Evolutionary conservation across 495 filamentous ascomycete species (phyloP), one percentile per base, ranked within the genome.

Genomic region (Penicillium alfredii): DNA sequence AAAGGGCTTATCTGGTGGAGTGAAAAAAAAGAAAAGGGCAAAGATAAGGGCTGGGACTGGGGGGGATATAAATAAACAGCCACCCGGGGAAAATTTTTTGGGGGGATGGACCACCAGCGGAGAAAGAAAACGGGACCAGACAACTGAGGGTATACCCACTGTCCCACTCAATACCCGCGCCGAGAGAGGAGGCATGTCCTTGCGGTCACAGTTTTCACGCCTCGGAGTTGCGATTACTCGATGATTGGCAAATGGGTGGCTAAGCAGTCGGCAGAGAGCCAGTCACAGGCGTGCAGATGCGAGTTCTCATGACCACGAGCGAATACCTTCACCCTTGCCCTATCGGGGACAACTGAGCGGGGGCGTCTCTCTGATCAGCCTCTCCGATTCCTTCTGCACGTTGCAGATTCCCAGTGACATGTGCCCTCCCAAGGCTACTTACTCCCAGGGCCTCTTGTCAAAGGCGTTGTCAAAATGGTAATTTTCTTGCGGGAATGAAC

Each of bases 211-310:
- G n/a, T n/a, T n/a, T n/a, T n/a, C n/a, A n/a, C n/a, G n/a, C n/a
- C n/a, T n/a, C n/a, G n/a, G n/a, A n/a, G 42, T 40, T 43, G 28
- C 39, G 15, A 53, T 53, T 50, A 53, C 50, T 53, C 50, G 50
- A 53, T 53, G 8, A 38, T 44, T 38, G 35, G 40, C 23, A 31
- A 29, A 29, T 33, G 29, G 38, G 26, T 44, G 45, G 45, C 36
- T 29, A 49, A 49, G 23, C 29, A 13, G 9, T 13, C 13, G 16
- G 28, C 22, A 4, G 22, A 42, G 38, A 38, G 26, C 41, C 33
- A 43, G 33, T 51, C 31, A 38, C 26, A 29, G 15, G 7, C 8
- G 10, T 17, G 21, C 35, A 24, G 4, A 25, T 28, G 34, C 31
- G 2, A 34, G 27, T 9, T 16, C 22, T 15, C 33, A 31, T 26